Base-by-base conservation (phyloP, 805 yeast genomes). In the Zygoascus bituminiphila region DNA sequence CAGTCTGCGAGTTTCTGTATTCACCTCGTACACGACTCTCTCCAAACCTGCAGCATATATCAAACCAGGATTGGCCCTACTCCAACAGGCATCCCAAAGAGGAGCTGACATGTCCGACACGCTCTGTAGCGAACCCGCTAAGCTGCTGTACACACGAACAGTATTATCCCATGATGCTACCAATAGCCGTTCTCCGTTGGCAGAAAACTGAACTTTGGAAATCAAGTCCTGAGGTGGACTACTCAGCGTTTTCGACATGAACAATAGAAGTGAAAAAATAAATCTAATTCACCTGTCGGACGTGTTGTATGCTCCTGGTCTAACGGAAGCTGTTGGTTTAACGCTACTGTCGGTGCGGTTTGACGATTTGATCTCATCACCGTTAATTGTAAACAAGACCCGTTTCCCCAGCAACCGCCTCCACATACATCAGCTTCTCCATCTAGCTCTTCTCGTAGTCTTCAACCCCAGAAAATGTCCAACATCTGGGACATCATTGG, bases 151-250 rank as follows among this genome's bases (percentile, higher is more conserved):
- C 2, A 78, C 60, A 4, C 69, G 57, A 0, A 79, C 57, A 2
- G 67, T 57, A 2, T 77, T 73, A 54, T 79, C 84, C 86, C 88
- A 82, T 0, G 81, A 67, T 1, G 82, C 68, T 1, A 70, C 76
- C 2, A 77, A 60, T 12, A 81, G 63, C n/a, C 35, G 6, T 7
- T 24, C 25, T 4, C 44, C 57, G 8, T 54, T 50, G 2, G 71
- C 70, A 2, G 74, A 62, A 59, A 74, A 72, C 44, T 62, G 57
- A 19, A 75, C 47, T 5, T 69, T 68, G 0, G 80, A 73, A 17
- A 76, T 60, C 14, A 73, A 58, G 54, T 75, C 80, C 4, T 49
- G 36, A 3, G 71, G 67, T 0, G 63, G 53, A 6, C 54, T 58
- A 4, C 57, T 37, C 25, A 49, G 44, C 4, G 45, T 15, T 17